These are phyloP conservation scores for Kernera saxatilis DNA, from an alignment of 345 rosid species.

Conservation along the genomic window DNA sequence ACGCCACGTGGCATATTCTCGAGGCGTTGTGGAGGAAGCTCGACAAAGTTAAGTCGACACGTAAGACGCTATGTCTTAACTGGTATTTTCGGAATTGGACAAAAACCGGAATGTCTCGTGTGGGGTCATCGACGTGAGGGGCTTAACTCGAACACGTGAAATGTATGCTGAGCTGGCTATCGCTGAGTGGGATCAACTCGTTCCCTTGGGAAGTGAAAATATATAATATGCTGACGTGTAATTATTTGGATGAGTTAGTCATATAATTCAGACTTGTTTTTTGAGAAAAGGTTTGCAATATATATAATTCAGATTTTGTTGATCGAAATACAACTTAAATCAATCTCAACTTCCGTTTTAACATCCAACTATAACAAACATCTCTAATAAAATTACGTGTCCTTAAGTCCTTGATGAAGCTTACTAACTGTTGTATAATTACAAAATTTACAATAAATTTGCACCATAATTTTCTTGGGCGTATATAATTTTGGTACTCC, in stretches of 20 bases:
- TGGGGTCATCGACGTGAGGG: conserved; percentile 29
- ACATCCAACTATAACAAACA: no score
- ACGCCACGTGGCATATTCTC: conserved; percentile 86
- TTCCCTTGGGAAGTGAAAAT: conserved; percentile 11
- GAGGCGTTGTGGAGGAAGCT: conserved; percentile 44
- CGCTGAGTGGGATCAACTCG: conserved; percentile 13
- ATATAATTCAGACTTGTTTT: conserved; percentile 13
- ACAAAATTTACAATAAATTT: no score
- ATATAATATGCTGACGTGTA: conserved; percentile 31
- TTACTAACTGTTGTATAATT: no score
- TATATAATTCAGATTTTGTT: no score
- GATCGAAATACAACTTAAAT: no score
- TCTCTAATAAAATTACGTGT: no score
- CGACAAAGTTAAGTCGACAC: conserved; percentile 31
- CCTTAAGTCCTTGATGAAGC: no score
- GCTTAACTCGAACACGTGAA: conserved; percentile 22
- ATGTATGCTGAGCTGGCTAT: conserved; percentile 27
- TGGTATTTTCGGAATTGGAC: background rate
- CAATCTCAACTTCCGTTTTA: no score
- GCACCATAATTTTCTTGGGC: no score
- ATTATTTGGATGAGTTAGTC: conserved; percentile 24
- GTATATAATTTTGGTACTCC: no score
- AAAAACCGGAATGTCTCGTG: background rate
- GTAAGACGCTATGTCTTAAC: conserved; percentile 2
- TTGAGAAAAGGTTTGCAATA: no score